A percentile compares a stretch with the other conserved stretches of the same genome.
These are phyloP conservation scores for Globisporangium carolinianum DNA, from an alignment of 352 stramenopile species.

Conservation along the genomic window DNA sequence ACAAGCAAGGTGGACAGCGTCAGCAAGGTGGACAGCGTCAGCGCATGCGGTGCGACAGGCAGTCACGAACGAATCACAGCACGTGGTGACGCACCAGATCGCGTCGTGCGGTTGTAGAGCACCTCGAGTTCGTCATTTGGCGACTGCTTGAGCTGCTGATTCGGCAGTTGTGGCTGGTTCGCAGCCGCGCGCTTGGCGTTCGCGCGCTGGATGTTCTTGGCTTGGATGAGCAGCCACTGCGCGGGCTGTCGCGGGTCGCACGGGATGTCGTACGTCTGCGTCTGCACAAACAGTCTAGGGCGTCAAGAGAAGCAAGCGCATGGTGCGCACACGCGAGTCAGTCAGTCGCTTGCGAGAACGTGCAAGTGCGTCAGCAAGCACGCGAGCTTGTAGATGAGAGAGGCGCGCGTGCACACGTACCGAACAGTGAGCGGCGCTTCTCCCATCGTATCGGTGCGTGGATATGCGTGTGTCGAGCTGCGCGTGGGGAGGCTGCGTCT, in stretches of 20 bases:
- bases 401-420: not conserved
- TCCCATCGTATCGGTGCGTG: not conserved
- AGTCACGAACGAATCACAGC: too few species aligned
- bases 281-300: constrained; percentile 60
- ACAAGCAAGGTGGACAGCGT: too few species aligned
- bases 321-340: not conserved
- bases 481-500: too few species aligned
- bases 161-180: not conserved
- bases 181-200: constrained; percentile 26
- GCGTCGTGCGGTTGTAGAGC: constrained; percentile 72
- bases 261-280: constrained; percentile 80
- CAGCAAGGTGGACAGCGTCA: not conserved
- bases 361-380: not conserved
- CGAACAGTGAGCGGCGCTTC: constrained; percentile 2
- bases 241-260: constrained; percentile 66
- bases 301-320: not conserved
- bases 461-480: not conserved
- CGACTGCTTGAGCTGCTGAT: constrained; percentile 9
- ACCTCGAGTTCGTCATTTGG: constrained; percentile 64
- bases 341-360: not conserved
- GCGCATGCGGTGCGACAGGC: not conserved
- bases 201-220: constrained; percentile 68
- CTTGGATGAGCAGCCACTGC: constrained; percentile 69
- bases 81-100: constrained; percentile 18
- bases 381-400: not conserved